A percentile compares a stretch with the other conserved stretches of the same genome.
Evolutionary conservation across 768 basidiomycete species (phyloP).

Genomic region (Lepiota subincarnata): DNA sequence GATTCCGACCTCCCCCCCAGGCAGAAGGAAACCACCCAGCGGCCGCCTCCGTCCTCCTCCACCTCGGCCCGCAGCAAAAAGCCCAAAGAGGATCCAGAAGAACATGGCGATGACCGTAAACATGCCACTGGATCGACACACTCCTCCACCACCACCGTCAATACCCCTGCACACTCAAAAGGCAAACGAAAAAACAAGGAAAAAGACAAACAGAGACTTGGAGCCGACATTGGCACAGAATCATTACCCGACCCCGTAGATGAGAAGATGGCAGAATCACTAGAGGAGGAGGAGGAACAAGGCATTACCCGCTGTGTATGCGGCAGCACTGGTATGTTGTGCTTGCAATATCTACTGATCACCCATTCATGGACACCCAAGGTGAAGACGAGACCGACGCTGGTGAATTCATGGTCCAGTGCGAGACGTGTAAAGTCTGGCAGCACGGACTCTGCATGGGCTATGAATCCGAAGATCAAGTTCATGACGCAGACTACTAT

Average conservation of each 20-base stretch:
- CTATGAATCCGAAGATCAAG: conserved; percentile 70
- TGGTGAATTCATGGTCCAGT: conserved; percentile 96
- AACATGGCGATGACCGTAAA: conserved; percentile 54
- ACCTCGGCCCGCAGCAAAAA: conserved; percentile 48
- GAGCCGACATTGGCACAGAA: conserved; percentile 22
- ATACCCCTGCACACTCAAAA: conserved; percentile 23
- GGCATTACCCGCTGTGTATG: conserved; percentile 82
- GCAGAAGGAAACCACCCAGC: conserved; percentile 39
- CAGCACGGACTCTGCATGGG: conserved; percentile 98
- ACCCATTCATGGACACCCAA: conserved; percentile 26
- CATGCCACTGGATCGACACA: conserved; percentile 30
- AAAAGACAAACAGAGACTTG: conserved; percentile 33
- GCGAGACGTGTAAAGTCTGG: conserved; percentile 96
- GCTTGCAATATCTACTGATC: conserved; percentile 7
- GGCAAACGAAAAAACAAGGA: conserved; percentile 56
- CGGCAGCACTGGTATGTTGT: conserved; percentile 64
- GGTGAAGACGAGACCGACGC: conserved; percentile 75
- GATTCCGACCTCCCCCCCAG: conserved; percentile 61
- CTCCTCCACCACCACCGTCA: conserved; percentile 28
- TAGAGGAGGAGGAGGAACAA: conserved; percentile 59
- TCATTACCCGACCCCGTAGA: conserved; percentile 25
- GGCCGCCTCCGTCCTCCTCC: conserved; percentile 37
- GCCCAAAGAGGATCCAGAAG: conserved; percentile 71
- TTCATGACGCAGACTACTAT: conserved; percentile 79
- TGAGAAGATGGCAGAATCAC: conserved; percentile 36